Evolutionary conservation across 1,139 yeast genomes (phyloP), one percentile per base, ranked within the genome.

Genomic region (Suhomyces chickasaworum): DNA sequence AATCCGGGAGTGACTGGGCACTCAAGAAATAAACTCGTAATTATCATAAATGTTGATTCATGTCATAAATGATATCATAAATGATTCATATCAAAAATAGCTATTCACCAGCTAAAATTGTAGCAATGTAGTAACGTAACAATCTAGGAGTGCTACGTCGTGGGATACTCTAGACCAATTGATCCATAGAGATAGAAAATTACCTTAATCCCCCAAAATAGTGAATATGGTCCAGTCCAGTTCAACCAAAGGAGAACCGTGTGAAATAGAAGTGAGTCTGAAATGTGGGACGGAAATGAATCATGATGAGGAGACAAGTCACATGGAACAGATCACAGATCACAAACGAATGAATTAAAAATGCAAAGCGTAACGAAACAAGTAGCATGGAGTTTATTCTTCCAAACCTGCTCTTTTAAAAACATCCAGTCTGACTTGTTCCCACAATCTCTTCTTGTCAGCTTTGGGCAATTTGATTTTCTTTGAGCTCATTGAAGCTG

Each of bases 331-430:
- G n/a, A 35, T 35, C 37, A 23, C 37, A 35, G 29, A 21, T 35
- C 25, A 22, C 29, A n/a, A 22, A 6, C 18, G 37, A 16, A 35
- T 37, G 32, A 37, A 37, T 25, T 37, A 12, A 37, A 37, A 23
- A 37, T 25, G 32, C 22, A 25, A 37, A 25, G 17, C 39, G 15
- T 10, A n/a, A n/a, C n/a, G n/a, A n/a, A n/a, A n/a, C 12, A 25
- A 9, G 6, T n/a, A 12, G 22, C 15, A n/a, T 7, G 17, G 22
- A 9, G 20, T 10, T 36, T 44, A 49, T 46, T 54, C 63, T 51
- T 74, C 78, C 42, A 75, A 61, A 41, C 80, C 80, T n/a, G 79
- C 78, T 56, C 79, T 60, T 55, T 57, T 66, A 56, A 74, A 75
- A 35, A 75, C 79, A 55, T 74, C 77, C 71, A 69, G 74, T 45